Evolutionary conservation across 2,329 filamentous ascomycete species (phyloP).

Genomic region (Fusarium neocosmosporiellum): DNA sequence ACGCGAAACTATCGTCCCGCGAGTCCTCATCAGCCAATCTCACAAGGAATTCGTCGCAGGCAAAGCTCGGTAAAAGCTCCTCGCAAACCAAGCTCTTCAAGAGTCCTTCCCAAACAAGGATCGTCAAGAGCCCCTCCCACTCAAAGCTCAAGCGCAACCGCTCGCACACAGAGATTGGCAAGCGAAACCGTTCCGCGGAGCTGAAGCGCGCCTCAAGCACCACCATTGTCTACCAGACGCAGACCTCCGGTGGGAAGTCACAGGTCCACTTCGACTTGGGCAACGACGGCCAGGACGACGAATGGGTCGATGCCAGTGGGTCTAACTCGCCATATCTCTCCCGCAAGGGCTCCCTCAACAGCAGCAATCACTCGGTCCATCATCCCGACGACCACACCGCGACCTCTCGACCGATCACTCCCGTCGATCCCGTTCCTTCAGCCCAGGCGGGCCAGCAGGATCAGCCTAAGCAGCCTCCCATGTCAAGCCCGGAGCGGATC

Average conservation of each 20-base stretch:
- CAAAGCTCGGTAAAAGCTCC: slow-evolving; percentile 65
- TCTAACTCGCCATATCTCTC: slow-evolving; percentile 69
- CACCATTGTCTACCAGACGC: slow-evolving; percentile 58
- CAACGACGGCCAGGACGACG: slow-evolving; percentile 63
- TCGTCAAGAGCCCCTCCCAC: slow-evolving; percentile 59
- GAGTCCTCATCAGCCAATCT: slow-evolving; percentile 58
- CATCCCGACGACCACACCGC: slow-evolving; percentile 50
- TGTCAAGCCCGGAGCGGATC: slow-evolving; percentile 52
- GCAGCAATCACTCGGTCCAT: slow-evolving; percentile 59
- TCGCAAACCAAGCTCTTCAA: slow-evolving; percentile 65
- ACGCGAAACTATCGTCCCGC: slow-evolving; percentile 59
- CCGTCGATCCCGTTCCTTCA: slow-evolving; percentile 39
- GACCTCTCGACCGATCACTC: slow-evolving; percentile 51
- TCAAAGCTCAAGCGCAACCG: slow-evolving; percentile 54
- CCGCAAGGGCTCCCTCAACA: slow-evolving; percentile 60
- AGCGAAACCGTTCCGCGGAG: slow-evolving; percentile 68
- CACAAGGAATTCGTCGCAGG: slow-evolving; percentile 66
- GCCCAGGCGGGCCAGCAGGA: slow-evolving; percentile 20
- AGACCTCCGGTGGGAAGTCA: slow-evolving; percentile 56
- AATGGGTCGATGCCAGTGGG: slow-evolving; percentile 75
- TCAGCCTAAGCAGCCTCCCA: slow-evolving; percentile 19
- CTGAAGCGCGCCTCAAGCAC: slow-evolving; percentile 66
- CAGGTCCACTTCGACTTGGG: slow-evolving; percentile 75
- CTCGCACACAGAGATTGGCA: slow-evolving; percentile 45
- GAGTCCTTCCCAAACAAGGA: slow-evolving; percentile 56